Evolutionary conservation across 164 flowering plant species (phyloP).

Genomic region (Tetracentron sinense): DNA sequence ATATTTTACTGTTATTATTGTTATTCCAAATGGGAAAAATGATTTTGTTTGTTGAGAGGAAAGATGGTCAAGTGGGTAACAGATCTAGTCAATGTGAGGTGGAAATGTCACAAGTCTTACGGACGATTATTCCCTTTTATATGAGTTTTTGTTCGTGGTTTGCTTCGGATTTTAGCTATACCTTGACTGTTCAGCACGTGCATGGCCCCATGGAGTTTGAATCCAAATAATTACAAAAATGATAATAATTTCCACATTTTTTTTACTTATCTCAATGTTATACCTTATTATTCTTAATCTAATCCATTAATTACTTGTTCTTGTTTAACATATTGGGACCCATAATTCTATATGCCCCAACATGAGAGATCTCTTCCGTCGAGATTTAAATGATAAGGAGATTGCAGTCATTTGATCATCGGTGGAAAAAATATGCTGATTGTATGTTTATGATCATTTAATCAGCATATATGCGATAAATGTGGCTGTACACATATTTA

Average conservation of each 20-base stretch:
- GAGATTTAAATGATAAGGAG: neutral
- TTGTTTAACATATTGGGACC: neutral
- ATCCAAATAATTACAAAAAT: neutral
- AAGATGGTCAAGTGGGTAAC: conserved; percentile 18
- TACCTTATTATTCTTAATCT: no score
- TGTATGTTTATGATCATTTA: neutral
- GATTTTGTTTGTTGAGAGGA: neutral
- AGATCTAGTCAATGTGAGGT: conserved; percentile 12
- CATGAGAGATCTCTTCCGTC: no score
- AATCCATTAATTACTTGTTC: no score
- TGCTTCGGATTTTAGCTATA: conserved; percentile 29
- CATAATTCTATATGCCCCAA: neutral
- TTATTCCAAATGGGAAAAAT: neutral
- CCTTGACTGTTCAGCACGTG: conserved; percentile 35
- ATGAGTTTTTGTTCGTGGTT: conserved; percentile 33
- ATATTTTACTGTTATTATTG: no score
- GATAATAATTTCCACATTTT: no score
- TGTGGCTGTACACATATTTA: no score
- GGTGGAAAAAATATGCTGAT: neutral
- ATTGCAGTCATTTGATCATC: neutral
- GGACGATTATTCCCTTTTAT: conserved; percentile 45
- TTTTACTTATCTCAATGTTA: no score
- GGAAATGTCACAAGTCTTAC: conserved; percentile 16
- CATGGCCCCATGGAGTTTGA: conserved; percentile 11
- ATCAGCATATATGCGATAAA: no score